Conservation (phyloP, 1,284 basidiomycete genomes). For the Boletellus deceptivus region DNA sequence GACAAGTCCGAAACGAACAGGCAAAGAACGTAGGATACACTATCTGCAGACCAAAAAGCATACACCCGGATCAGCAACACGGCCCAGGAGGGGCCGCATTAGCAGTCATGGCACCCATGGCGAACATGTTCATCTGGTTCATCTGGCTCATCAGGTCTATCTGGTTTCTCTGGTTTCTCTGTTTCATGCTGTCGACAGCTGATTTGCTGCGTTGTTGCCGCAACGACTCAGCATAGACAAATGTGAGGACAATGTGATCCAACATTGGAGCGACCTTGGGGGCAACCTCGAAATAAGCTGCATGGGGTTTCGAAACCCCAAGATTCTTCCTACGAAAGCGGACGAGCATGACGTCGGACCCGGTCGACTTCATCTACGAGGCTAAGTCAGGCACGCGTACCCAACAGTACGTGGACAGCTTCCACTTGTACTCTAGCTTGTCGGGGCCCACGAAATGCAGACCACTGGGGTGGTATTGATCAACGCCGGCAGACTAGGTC, state of each 20-base stretch:
- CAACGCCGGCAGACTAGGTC: not conserved
- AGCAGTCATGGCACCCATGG: no score
- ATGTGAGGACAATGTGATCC: constrained; percentile 25
- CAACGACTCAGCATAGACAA: constrained; percentile 11
- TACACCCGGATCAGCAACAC: no score
- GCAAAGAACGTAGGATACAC: no score
- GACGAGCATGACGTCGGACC: constrained; percentile 13
- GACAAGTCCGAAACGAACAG: no score
- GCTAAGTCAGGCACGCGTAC: constrained; percentile 5
- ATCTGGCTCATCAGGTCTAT: no score
- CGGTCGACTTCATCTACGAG: constrained; percentile 16
- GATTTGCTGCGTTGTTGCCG: not conserved
- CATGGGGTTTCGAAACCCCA: constrained; percentile 19
- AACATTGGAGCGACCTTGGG: constrained; percentile 13
- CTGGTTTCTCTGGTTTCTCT: no score
- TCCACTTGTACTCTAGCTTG: constrained; percentile 27
- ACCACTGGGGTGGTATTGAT: constrained; percentile 12
- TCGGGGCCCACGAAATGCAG: constrained; percentile 27
- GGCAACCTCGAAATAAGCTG: constrained; percentile 24
- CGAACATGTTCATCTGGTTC: no score
- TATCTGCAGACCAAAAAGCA: no score
- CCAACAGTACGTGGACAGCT: constrained; percentile 16
- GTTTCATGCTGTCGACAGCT: no score
- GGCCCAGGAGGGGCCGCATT: no score
- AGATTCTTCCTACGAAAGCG: constrained; percentile 22